Base-by-base conservation (phyloP, 495 filamentous ascomycete genomes). In the Lasiosphaeria miniovina region DNA sequence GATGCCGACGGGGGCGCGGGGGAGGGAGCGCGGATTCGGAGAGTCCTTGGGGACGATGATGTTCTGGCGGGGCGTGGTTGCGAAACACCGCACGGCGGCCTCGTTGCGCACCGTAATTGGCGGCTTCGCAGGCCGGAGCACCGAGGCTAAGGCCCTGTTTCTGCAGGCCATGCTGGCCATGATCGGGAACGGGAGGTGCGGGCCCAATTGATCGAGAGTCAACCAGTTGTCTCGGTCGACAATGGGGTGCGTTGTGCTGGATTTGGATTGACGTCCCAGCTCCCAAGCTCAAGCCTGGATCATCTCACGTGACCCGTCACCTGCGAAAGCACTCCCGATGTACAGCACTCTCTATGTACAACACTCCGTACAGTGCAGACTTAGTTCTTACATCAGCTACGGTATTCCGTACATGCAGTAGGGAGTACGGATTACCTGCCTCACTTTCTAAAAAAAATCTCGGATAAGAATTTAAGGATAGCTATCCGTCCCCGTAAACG, bases 161-260 rank as follows among this genome's bases (percentile, higher is more conserved):
- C 82, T 76, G 68, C 83, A 82, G 75, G 87, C 71, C 78, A 84
- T 86, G 81, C 84, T 85, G 75, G 87, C 76, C 77, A 88, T 88
- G 73, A 71, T 81, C 73, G 77, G 57, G 69, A 71, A 74, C 72
- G 75, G 52, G 54, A 63, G 73, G 63, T 55, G 62, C 55, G 32
- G 61, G 62, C 65, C 75, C 77, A 79, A 77, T 79, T 77, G 76
- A 65, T 72, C 55, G 63, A 61, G 61, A 68, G 57, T 60, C 62
- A 68, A 46, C 63, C 67, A 66, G 59, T 57, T 52, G 48, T 63
- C 62, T 63, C 63, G 56, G 60, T 65, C 61, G 57, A 54, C 54
- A 58, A 40, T 62, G 61, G 59, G 59, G 7, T 9, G 6, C 15
- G 11, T n/a, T 46, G 5, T 56, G 57, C 52, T 51, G 50, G 57